These are phyloP conservation scores for Globisporangium ultimum DNA, from an alignment of 352 stramenopile genomes.

Conservation along the genomic window DNA sequence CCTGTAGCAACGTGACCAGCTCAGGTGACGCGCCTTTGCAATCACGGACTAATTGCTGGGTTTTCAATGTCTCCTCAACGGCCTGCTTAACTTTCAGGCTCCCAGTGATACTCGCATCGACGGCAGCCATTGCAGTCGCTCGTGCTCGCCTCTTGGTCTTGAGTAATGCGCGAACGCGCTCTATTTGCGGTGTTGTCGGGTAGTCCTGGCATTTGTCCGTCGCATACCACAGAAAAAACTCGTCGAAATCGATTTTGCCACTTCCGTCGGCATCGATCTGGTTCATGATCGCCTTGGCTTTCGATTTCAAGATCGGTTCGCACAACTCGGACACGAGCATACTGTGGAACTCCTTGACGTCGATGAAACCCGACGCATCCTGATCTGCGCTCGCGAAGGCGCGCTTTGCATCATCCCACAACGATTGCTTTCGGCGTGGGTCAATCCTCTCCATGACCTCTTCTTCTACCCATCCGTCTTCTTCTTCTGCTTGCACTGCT, in stretches of 20 bases:
- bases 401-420: conserved; percentile 23
- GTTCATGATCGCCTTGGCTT: conserved; percentile 27
- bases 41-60: conserved; percentile 26
- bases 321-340: conserved; percentile 36
- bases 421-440: conserved; percentile 31
- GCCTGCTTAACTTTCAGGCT: conserved; percentile 21
- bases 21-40: conserved; percentile 28
- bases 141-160: conserved; percentile 29
- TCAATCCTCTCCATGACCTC: conserved; percentile 37
- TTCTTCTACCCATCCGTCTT: conserved; percentile 23
- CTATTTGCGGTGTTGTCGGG: conserved; percentile 25
- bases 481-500: neutral
- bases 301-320: conserved; percentile 30
- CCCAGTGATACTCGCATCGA: conserved; percentile 13
- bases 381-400: conserved; percentile 32
- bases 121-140: conserved; percentile 14
- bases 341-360: conserved; percentile 29
- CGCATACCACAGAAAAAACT: conserved; percentile 53
- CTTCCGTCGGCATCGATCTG: conserved; percentile 35
- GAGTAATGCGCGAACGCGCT: conserved; percentile 28
- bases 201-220: conserved; percentile 48
- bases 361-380: conserved; percentile 35
- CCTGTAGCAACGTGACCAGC: conserved; percentile 32
- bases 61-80: conserved; percentile 15
- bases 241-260: conserved; percentile 41